Base-by-base conservation (phyloP, 1,284 basidiomycete species). In the Leccinum griseonigrum region DNA sequence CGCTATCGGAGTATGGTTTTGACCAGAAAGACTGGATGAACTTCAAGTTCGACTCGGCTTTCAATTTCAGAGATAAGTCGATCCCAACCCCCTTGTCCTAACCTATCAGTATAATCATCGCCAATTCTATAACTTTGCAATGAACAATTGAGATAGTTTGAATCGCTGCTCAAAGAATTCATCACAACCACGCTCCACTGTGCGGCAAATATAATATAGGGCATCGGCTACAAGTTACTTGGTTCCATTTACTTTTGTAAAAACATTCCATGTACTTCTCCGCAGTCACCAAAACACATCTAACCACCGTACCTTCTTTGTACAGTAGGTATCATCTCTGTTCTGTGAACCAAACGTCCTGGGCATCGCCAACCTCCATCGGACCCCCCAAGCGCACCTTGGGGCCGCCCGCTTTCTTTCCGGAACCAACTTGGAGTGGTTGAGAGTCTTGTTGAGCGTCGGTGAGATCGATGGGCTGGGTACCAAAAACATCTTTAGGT, bases 401-500 rank as follows among this genome's bases (percentile, higher is more conserved):
- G 3, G 29, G 5, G 13, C 16, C 6, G 1, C 9, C 6, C 26
- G 22, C 22, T 28, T 13, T 3, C 13, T 10, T n/a, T 16, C 3
- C 6, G 22, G 8, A 14, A 16, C 6, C 9, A 9, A 38, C 22
- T 22, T 22, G 6, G 51, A 68, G 68, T 3, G 68, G 22, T 22
- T 22, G 68, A 1, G 68, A 59, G 6, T 8, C 26, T 31, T 67
- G 69, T 6, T 1, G 40, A 14, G 71, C 48, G 26, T 68, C 51
- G 1, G 62, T 58, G 29, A 67, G 3, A 36, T 72, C 69, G 26
- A 71, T 53, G 4, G 65, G 64, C 4, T 18, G 51, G 13, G 63
- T 71, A 0, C 70, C 43, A 29, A 70, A 62, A 67, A 70, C 10
- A 70, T 18, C 34, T 71, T 72, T 6, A 71, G 53, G 53, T 57